Evolutionary conservation across 768 basidiomycete species (phyloP), one percentile per base, ranked within the genome.

Genomic region (Porpolomopsis calyptriformis): DNA sequence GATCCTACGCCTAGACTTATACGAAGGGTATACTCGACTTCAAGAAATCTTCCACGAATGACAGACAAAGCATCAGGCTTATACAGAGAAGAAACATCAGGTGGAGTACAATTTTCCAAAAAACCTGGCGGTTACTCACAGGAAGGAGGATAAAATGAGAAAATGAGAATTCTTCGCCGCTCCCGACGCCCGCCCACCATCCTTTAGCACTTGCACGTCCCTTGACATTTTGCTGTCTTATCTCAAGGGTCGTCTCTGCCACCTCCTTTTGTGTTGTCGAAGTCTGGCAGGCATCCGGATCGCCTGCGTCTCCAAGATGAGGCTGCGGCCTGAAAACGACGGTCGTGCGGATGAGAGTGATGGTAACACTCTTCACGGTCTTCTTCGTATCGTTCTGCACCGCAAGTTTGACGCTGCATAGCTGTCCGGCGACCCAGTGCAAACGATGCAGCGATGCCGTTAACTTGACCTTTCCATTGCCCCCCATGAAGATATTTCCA

Each of bases 131-230:
- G 20, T n/a, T 36, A 44, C 83, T 64, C 57, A 92, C 91, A 22
- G 91, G 90, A 34, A 93, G 56, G 7, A 76, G 57, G 5, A 96
- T 70, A 43, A 72, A 77, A 56, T 88, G 81, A 12, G 73, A 71
- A 60, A 90, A 87, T 16, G 77, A 70, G 7, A 70, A 64, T 4
- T 68, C 66, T 50, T 81, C 76, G 1, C 78, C 77, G 2, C 82
- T 67, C 11, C 67, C 63, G 4, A 93, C 78, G 6, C 92, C 92
- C 4, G 77, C 71, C 90, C 91, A 94, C 85, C 88, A 94, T 1
- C 90, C 91, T 55, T 79, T 82, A 19, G 80, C 84, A 34, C 84
- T 89, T 8, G 82, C 85, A 57, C 78, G 73, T 2, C 85, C 84
- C 50, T 74, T 73, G 5, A 77, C 62, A 22, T 74, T 75, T 33